Conservation (phyloP, 257 asterid species). For the Capsicum rhomboideum region DNA sequence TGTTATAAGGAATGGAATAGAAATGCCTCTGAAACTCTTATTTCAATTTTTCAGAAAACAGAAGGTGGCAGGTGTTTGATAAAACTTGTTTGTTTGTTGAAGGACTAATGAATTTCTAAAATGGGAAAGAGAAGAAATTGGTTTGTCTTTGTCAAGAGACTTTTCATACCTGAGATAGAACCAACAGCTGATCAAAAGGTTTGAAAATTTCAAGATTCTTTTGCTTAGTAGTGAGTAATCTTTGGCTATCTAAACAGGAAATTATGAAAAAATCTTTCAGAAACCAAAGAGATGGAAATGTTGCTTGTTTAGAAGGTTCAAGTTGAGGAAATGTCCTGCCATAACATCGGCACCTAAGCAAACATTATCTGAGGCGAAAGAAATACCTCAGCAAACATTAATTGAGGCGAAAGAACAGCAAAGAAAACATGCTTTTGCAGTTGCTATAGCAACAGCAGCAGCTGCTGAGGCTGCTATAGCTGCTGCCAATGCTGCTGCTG, state of each 20-base stretch:
- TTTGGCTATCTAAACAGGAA: not conserved
- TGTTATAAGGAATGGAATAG: not conserved
- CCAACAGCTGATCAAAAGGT: conserved; percentile 49
- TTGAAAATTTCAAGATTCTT: conserved; percentile 1
- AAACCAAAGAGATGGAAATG: conserved; percentile 51
- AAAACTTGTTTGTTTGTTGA: conserved; percentile 1
- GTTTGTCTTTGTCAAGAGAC: conserved; percentile 56
- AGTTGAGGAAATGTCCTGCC: conserved; percentile 38
- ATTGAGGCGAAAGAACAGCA: conserved; percentile 59
- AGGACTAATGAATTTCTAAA: not conserved
- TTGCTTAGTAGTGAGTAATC: not conserved
- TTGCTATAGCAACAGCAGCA: conserved; percentile 73
- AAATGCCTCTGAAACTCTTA: not conserved
- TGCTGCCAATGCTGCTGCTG: conserved; percentile 90
- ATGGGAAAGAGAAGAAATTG: conserved; percentile 72
- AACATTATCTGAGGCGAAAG: conserved; percentile 44
- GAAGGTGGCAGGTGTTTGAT: not conserved
- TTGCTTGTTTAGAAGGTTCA: conserved; percentile 31
- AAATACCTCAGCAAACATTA: conserved; percentile 37
- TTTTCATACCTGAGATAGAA: conserved; percentile 43
- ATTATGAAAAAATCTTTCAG: conserved; percentile 15
- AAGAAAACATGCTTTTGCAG: conserved; percentile 59
- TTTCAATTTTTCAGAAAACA: not conserved
- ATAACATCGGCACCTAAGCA: conserved; percentile 38
- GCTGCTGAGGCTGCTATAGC: conserved; percentile 93